A percentile compares a stretch with the other conserved stretches of the same genome.
Evolutionary conservation across 306 rosid species (phyloP).

Genomic region (Alnus rubra): DNA sequence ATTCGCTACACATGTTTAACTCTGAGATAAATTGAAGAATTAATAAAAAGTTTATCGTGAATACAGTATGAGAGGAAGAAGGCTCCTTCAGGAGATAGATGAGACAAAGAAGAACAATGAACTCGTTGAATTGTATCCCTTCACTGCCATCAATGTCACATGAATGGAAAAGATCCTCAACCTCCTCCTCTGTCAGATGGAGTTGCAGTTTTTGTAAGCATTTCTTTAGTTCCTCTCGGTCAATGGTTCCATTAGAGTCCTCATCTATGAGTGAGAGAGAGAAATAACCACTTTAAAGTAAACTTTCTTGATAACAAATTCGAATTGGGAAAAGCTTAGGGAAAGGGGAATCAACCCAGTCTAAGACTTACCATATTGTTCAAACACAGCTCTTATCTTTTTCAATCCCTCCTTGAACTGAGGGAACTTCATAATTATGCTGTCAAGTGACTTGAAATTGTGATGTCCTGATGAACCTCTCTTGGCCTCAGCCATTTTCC

Average conservation of each 20-base stretch:
- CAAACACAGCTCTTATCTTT: slow-evolving; percentile 65
- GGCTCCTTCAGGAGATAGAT: slow-evolving; percentile 69
- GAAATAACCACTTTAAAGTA: slow-evolving; percentile 12
- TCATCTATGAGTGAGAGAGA: slow-evolving; percentile 52
- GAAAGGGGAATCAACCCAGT: neutral
- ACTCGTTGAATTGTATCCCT: slow-evolving; percentile 83
- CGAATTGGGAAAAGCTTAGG: neutral
- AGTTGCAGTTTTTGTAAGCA: slow-evolving; percentile 66
- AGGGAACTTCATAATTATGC: slow-evolving; percentile 73
- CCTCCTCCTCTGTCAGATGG: slow-evolving; percentile 59
- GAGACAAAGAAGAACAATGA: slow-evolving; percentile 87
- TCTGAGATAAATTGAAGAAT: slow-evolving; percentile 16
- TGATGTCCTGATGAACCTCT: slow-evolving; percentile 42
- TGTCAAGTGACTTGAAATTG: slow-evolving; percentile 68
- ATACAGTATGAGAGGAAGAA: slow-evolving; percentile 49
- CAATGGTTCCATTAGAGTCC: slow-evolving; percentile 79
- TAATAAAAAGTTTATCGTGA: slow-evolving; percentile 16
- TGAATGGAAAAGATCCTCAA: slow-evolving; percentile 67
- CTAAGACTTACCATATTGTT: slow-evolving; percentile 67
- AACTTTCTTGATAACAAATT: slow-evolving; percentile 13
- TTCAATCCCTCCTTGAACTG: slow-evolving; percentile 62
- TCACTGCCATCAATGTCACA: slow-evolving; percentile 85
- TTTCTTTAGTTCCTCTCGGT: slow-evolving; percentile 58
- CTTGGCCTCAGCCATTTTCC: slow-evolving; percentile 61
- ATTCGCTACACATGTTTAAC: slow-evolving; percentile 17